Evolutionary conservation across 139 green algal species (phyloP).

Genomic region (Chlorella ohadii): DNA sequence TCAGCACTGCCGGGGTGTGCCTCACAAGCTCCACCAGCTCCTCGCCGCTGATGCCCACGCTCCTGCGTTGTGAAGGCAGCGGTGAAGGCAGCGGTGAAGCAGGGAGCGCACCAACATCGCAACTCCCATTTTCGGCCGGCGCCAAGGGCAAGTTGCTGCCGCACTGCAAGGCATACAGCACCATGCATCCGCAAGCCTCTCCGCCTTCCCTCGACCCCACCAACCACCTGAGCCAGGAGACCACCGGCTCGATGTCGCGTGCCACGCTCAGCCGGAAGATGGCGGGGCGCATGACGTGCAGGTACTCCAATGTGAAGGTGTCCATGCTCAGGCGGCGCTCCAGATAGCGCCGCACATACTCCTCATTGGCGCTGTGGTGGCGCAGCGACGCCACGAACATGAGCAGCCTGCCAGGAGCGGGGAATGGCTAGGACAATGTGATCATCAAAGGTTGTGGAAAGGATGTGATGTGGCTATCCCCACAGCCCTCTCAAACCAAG

Average conservation of each 20-base stretch:
- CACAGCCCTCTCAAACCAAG: no score
- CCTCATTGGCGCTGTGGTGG: constrained; percentile 26
- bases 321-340: background rate
- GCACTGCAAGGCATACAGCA: no score
- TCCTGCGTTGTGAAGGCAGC: background rate
- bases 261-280: constrained; percentile 32
- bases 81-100: background rate
- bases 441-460: no score
- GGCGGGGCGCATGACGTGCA: background rate
- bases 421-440: no score
- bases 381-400: constrained; percentile 3
- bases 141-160: no score
- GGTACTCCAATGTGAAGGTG: background rate
- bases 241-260: constrained; percentile 28
- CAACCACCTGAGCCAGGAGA: constrained; percentile 15
- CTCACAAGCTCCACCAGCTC: constrained; percentile 7
- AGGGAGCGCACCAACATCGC: no score
- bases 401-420: constrained; percentile 6
- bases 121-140: no score
- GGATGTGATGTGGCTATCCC: no score
- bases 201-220: no score
- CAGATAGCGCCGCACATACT: constrained; percentile 24
- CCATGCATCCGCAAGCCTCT: no score
- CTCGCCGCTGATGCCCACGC: constrained; percentile 4
- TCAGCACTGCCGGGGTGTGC: constrained; percentile 1